Base-by-base conservation (phyloP, 352 stramenopile species). In the Phytophthora cactorum region DNA sequence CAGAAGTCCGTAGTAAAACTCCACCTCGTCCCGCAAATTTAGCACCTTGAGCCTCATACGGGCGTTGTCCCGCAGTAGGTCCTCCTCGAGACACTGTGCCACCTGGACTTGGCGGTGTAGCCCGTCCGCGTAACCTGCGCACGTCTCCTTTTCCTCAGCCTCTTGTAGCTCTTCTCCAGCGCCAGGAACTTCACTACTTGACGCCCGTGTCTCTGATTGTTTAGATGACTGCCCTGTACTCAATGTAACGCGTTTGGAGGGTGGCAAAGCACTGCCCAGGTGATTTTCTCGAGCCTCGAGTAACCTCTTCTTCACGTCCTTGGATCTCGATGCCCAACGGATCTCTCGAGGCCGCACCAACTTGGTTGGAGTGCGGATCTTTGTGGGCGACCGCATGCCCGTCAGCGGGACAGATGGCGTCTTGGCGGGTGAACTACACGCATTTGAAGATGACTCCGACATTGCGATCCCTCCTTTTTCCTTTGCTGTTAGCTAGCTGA, bases 1-100 rank as follows among this genome's bases (percentile, higher is more conserved):
- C 28, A 90, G 59, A 38, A 83, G 17, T 17, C 72, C 61, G 43
- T 86, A 90, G 52, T 84, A 85, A 56, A 75, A 81, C 52, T 85
- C 76, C 22, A 90, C 82, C 41, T 88, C 79, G 0, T 82, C 72
- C 29, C 72, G 71, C 41, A 90, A 32, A 32, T 39, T 61, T 34
- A 75, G 51, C 25, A 64, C 70, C 58, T 85, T 84, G 31, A 90
- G 78, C 29, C 68, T 76, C 65, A 89, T 75, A 12, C 76, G 63
- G 27, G 67, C 70, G 15, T 79, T 86, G 31, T 89, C 82, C 10
- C 74, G 70, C 14, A 84, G 32, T 7, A 90, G 52, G 11, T 86
- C 74, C 17, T 77, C 39, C 25, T 81, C 66, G 15, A 90, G 69
- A 11, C 64, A 73, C 11, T 52, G 70, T 0, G 71, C 79, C 2